Base-by-base conservation (phyloP, 1,284 basidiomycete genomes). In the Cryptococcus floricola region DNA sequence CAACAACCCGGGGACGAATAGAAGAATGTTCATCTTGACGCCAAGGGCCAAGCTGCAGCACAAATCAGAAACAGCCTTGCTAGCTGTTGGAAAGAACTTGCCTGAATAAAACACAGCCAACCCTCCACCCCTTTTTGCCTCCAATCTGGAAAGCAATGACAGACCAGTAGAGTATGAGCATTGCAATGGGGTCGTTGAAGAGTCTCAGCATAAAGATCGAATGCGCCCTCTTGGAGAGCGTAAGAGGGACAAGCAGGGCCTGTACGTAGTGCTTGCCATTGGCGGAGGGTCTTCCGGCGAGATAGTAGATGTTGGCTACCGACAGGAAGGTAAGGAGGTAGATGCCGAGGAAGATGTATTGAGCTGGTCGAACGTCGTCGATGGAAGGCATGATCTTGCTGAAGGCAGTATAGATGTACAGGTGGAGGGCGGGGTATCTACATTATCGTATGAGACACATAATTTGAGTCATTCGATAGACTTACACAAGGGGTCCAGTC, bases 141-240 rank as follows among this genome's bases (percentile, higher is more conserved):
- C 81, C 81, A n/a, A 73, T 71, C 67, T 72, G 87, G 81, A 56
- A 84, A 65, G 54, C 80, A 70, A 63, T 66, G 1, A 81, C 70
- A 19, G 75, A 64, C 0, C 65, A 52, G 59, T 81, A 82, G 23
- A 82, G 60, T 7, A 79, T 60, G 16, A 89, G 72, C 46, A 91
- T 85, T 1, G 88, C 85, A 84, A 94, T 86, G 58, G 91, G 91
- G 71, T 98, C 96, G 71, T 98, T 98, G 81, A 99, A 99, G 34
- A 98, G 80, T 8, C 96, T 84, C 47, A 99, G 80, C 23, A 89
- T 84, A 73, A 87, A 98, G 61, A 98, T 90, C 6, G 95, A 98
- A 71, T 97, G 93, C 14, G 96, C 80, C 49, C 96, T 82, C 77
- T 97, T 98, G 80, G 91, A 94, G 38, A 97, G 78, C 0, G 87